phyloP scores from a whole-genome alignment of 352 stramenopile species.

The Globisporangium uncinulatum region DNA sequence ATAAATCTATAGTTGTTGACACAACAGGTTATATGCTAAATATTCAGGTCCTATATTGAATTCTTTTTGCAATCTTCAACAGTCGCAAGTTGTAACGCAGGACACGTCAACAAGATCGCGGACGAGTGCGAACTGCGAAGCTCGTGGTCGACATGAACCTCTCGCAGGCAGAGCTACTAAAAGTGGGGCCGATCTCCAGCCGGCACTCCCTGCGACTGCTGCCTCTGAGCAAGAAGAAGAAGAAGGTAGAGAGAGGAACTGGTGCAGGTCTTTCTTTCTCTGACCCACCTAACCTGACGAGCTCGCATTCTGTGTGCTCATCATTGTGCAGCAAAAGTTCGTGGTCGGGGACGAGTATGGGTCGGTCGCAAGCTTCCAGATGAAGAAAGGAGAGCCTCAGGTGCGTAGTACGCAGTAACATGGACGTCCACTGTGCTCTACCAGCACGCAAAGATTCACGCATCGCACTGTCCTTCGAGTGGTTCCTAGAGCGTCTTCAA shows the following conservation, averaged over 20 bases:
- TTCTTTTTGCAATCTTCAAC: too few species aligned
- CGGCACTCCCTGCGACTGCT: slow-evolving; percentile 72
- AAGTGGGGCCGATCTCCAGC: slow-evolving; percentile 71
- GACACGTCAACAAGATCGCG: not conserved
- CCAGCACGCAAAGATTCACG: not conserved
- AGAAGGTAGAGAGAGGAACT: slow-evolving; percentile 38
- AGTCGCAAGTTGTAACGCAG: too few species aligned
- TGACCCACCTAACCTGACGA: not conserved
- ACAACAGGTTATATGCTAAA: too few species aligned
- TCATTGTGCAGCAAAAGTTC: slow-evolving; percentile 70
- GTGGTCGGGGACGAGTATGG: slow-evolving; percentile 82
- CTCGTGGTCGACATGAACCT: slow-evolving; percentile 49
- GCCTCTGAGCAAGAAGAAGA: slow-evolving; percentile 84
- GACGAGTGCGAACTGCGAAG: not conserved
- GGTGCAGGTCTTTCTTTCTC: not conserved
- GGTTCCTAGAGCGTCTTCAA: slow-evolving; percentile 54
- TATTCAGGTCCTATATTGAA: too few species aligned
- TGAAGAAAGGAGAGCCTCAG: slow-evolving; percentile 78
- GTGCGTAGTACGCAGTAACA: slow-evolving; percentile 11
- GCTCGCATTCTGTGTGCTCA: not conserved
- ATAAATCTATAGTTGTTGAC: too few species aligned
- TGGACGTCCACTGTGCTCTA: not conserved
- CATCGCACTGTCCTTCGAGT: not conserved
- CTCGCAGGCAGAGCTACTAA: slow-evolving; percentile 71
- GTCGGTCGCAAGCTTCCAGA: slow-evolving; percentile 74